Base-by-base conservation (phyloP, 345 rosid genomes). In the Noccaea bulbosa region DNA sequence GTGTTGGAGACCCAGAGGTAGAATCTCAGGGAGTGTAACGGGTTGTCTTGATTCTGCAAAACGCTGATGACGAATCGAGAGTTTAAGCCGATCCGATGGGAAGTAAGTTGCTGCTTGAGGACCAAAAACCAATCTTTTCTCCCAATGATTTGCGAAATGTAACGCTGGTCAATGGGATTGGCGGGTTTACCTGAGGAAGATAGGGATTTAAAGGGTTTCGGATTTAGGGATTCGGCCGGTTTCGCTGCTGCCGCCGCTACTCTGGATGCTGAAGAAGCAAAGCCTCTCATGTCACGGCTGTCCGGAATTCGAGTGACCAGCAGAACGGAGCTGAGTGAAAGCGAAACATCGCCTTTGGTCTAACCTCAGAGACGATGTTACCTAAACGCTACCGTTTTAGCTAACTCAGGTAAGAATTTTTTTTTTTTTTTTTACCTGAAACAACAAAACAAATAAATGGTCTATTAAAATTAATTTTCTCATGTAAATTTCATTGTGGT, bases 41-140 rank as follows among this genome's bases (percentile, higher is more conserved):
- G 88, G 79, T 86, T 85, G 20, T 87, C 90, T 69, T 87, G 96
- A 73, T 87, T 89, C 78, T 89, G 97, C 76, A 91, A 63, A 16
- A 93, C 56, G 64, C 96, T 87, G 32, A 81, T 80, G 6, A 82
- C 62, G 77, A 82, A 80, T 72, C 78, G 88, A 74, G 92, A 53
- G 43, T 75, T 77, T 37, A 93, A 76, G 43, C 49, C 62, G 7
- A 87, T 76, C 71, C 92, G 81, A 67, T 62, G 77, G n/a, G 89
- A 80, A 54, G 65, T 80, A 3, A 81, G 57, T 77, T 91, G 96
- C 20, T 83, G 93, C 76, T 73, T 84, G 6, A 91, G 82, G 53
- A 91, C 50, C 52, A 84, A 77, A 83, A 77, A 85, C 93, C 93
- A 93, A 66, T 88, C 98, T 68, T 83, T 81, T 51, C 88, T 83